Conservation (phyloP, 768 basidiomycete species). For the Leccinellum luteum region DNA sequence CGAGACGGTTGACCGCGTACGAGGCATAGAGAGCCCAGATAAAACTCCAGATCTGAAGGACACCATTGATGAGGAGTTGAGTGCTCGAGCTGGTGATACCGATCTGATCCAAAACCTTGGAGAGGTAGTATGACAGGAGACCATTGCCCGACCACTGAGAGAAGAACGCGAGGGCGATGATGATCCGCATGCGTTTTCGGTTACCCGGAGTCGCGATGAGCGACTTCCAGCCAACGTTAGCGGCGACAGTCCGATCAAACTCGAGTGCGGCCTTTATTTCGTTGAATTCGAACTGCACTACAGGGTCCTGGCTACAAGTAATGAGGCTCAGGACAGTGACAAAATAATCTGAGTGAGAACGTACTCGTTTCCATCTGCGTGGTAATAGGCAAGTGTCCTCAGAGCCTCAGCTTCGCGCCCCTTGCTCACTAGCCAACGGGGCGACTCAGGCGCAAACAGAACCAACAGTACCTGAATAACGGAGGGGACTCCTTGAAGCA, state of each 20-base stretch:
- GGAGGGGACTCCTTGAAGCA: constrained; percentile 69
- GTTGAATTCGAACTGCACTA: constrained; percentile 71
- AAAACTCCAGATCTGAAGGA: constrained; percentile 47
- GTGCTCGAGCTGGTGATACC: constrained; percentile 53
- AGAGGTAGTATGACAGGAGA: constrained; percentile 72
- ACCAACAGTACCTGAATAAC: constrained; percentile 63
- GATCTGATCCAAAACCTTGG: constrained; percentile 61
- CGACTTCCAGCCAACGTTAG: constrained; percentile 65
- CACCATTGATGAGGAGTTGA: constrained; percentile 61
- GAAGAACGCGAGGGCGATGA: constrained; percentile 65
- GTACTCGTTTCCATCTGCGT: constrained; percentile 70
- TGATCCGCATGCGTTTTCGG: constrained; percentile 61
- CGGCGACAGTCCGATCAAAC: constrained; percentile 57
- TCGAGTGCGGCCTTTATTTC: constrained; percentile 82
- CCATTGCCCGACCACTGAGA: constrained; percentile 80
- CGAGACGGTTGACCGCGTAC: constrained; percentile 52
- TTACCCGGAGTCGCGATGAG: constrained; percentile 68
- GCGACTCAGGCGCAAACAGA: constrained; percentile 76
- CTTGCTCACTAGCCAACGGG: constrained; percentile 77
- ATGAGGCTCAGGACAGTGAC: not conserved
- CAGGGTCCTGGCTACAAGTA: constrained; percentile 48
- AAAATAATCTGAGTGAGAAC: constrained; percentile 8
- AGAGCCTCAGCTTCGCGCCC: constrained; percentile 69
- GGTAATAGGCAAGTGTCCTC: constrained; percentile 72
- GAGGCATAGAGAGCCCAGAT: constrained; percentile 14